Base-by-base conservation (phyloP, 495 filamentous ascomycete species). In the Hypoxylon subgilvum region DNA sequence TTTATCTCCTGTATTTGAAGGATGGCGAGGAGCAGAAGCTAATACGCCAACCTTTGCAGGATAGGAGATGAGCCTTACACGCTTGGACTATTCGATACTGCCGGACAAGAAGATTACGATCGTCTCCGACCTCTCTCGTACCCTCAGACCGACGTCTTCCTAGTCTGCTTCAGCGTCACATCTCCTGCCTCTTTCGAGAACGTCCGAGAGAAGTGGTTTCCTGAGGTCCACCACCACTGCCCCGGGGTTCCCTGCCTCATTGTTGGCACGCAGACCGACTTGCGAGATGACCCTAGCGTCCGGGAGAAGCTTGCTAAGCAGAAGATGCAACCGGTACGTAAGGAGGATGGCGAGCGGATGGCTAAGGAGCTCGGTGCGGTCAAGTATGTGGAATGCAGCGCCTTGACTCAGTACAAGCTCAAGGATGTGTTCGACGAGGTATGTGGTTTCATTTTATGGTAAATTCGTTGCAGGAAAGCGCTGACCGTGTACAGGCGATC, bases 391-490 rank as follows among this genome's bases (percentile, higher is more conserved):
- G 94, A 98, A 77, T 98, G 94, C 77, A 96, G 91, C 68, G 94
- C 94, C 25, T 76, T 98, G 74, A 98, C 94, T 30, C 94, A 98
- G 79, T 96, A 92, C 75, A 96, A 96, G 76, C 79, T 98, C 47
- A 98, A 98, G 82, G 95, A 98, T 71, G 94, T 98, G 21, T 98
- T 98, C 74, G 94, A 98, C 64, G 94, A 98, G 90, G 93, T 96
- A 82, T 40, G 83, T 73, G 36, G 67, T 14, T 57, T 30, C 40
- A 35, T 47, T 23, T 51, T 34, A 13, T 40, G 13, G 10, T 30
- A 7, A 32, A 49, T 28, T n/a, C 14, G 14, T 13, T 34, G 27
- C 5, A 17, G 52, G 16, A 32, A 49, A 31, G 52, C 45, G 38
- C 22, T 68, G 63, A 63, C 69, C 65, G 27, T 35, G 41, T 44